Evolutionary conservation across 108 stramenopile species (phyloP).

Genomic region (Cyclotella cryptica): DNA sequence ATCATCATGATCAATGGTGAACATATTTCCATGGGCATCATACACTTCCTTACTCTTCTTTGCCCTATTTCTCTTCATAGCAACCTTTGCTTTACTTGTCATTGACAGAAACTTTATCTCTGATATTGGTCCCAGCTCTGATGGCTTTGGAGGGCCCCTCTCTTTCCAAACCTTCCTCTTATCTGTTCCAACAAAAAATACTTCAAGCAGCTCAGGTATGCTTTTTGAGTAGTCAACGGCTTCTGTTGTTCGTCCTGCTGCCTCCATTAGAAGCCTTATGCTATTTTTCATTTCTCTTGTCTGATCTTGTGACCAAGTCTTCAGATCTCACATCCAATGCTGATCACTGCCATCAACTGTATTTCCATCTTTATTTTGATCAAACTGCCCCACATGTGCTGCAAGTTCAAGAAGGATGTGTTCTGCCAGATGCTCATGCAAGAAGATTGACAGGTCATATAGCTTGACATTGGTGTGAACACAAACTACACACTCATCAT

Average conservation of each 20-base stretch:
- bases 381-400: not conserved
- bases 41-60: no score
- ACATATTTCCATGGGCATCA: no score
- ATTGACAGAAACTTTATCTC: slow-evolving; percentile 3
- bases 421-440: slow-evolving; percentile 14
- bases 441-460: not conserved
- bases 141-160: slow-evolving; percentile 10
- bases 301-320: no score
- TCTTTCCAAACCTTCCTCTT: slow-evolving; percentile 22
- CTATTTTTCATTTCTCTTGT: no score
- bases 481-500: not conserved
- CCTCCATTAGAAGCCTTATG: no score
- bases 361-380: not conserved
- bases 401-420: slow-evolving; percentile 10
- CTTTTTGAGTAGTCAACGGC: not conserved
- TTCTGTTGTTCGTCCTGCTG: no score
- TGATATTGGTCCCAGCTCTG: not conserved
- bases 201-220: not conserved
- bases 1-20: no score
- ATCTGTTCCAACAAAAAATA: slow-evolving; percentile 17
- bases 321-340: not conserved
- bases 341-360: no score
- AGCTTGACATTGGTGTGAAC: not conserved
- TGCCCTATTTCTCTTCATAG: no score
- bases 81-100: not conserved